Evolutionary conservation across 768 basidiomycete species (phyloP).

Genomic region (Mycena amicta): DNA sequence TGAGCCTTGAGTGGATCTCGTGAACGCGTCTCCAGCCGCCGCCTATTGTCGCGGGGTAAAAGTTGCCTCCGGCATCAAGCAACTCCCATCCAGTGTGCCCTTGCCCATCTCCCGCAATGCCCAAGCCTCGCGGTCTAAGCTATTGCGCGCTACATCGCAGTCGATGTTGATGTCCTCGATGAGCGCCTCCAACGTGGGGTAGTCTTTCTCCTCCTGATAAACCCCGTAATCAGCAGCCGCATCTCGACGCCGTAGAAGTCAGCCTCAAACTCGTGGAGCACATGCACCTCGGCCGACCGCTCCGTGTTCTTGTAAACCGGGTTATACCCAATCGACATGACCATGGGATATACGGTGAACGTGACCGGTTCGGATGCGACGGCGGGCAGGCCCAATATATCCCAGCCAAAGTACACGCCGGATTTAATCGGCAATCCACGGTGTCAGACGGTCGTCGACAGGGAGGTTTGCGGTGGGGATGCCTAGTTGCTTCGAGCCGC

Average conservation of each 20-base stretch:
- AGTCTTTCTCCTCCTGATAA: conserved; percentile 28
- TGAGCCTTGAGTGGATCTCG: no score
- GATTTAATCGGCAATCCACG: conserved; percentile 29
- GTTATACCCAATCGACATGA: conserved; percentile 34
- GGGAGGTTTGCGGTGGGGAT: conserved; percentile 31
- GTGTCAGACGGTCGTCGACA: conserved; percentile 27
- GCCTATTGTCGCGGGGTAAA: no score
- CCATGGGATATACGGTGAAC: conserved; percentile 32
- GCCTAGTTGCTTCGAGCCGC: conserved; percentile 24
- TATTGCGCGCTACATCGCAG: conserved; percentile 32
- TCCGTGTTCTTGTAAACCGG: conserved; percentile 27
- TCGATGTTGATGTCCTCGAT: conserved; percentile 31
- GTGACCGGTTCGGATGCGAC: conserved; percentile 10
- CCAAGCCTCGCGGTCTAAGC: conserved; percentile 32
- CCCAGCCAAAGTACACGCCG: conserved; percentile 35
- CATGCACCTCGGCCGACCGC: conserved; percentile 32
- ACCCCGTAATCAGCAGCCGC: conserved; percentile 27
- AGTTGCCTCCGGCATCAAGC: no score
- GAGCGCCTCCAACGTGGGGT: conserved; percentile 21
- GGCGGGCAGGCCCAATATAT: conserved; percentile 24
- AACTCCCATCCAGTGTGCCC: conserved; percentile 30
- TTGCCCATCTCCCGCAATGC: conserved; percentile 28
- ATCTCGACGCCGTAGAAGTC: conserved; percentile 35
- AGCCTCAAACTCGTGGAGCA: conserved; percentile 29
- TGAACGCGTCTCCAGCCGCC: no score